phyloP scores from a whole-genome alignment of 1,139 yeast genomes.

The Fermentozyma sake region DNA sequence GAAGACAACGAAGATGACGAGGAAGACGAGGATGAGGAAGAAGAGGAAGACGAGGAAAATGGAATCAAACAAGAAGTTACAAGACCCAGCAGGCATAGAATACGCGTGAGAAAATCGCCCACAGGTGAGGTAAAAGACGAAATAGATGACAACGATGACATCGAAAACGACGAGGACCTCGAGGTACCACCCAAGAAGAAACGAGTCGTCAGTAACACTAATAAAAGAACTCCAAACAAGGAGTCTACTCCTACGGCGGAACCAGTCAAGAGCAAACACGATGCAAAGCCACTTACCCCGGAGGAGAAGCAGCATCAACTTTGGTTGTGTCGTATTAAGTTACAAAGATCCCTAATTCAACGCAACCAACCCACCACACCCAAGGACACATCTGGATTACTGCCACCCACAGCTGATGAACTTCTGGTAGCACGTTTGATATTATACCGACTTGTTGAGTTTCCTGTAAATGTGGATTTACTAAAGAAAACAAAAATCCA shows the following conservation, averaged over 20 bases:
- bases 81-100: conserved; percentile 3
- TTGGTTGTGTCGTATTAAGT: conserved; percentile 45
- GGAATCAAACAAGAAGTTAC: conserved; percentile 6
- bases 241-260: conserved; percentile 2
- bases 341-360: conserved; percentile 43
- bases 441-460: conserved; percentile 46
- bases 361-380: conserved; percentile 40
- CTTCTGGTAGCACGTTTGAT: conserved; percentile 50
- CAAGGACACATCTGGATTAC: conserved; percentile 26
- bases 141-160: conserved; percentile 16
- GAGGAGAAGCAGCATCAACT: conserved; percentile 44
- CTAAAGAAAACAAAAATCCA: conserved; percentile 50
- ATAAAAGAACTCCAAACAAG: conserved; percentile 4
- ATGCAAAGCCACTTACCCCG: conserved; percentile 17
- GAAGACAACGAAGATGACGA: conserved; percentile 19
- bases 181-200: conserved; percentile 3
- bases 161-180: neutral
- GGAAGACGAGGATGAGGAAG: conserved; percentile 27
- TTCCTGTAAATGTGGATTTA: conserved; percentile 52
- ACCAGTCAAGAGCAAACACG: conserved; percentile 7
- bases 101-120: conserved; percentile 4
- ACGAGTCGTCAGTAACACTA: conserved; percentile 1
- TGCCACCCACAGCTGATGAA: conserved; percentile 50
- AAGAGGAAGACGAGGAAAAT: conserved; percentile 21
- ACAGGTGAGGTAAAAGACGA: conserved; percentile 3